A percentile compares a stretch with the other conserved stretches of the same genome.
phyloP scores from a whole-genome alignment of 140 eudicot genomes.

The Cichorium intybus region DNA sequence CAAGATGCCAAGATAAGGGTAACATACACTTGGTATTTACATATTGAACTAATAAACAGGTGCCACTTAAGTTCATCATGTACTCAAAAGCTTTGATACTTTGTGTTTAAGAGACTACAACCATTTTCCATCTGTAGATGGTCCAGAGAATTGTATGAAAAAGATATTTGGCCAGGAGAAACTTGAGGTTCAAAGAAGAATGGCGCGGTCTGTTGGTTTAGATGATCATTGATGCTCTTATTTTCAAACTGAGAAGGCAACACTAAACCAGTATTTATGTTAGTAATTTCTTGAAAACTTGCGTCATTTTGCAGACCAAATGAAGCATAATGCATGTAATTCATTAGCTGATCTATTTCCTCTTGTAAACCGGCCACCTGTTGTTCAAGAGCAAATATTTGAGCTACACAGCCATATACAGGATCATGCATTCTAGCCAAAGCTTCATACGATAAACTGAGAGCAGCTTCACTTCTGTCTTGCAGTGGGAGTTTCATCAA shows the following conservation, averaged over 20 bases:
- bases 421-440: slow-evolving; percentile 78
- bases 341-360: slow-evolving; percentile 61
- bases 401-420: slow-evolving; percentile 83
- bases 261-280: slow-evolving; percentile 26
- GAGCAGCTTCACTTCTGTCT: slow-evolving; percentile 64
- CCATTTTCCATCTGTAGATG: slow-evolving; percentile 23
- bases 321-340: slow-evolving; percentile 41
- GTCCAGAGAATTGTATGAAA: slow-evolving; percentile 13
- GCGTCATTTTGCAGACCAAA: slow-evolving; percentile 23
- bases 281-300: slow-evolving; percentile 22
- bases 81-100: neutral
- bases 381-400: slow-evolving; percentile 69
- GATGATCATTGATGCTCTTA: slow-evolving; percentile 11
- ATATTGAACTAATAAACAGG: neutral
- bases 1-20: slow-evolving; percentile 7
- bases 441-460: slow-evolving; percentile 75
- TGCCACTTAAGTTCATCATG: neutral
- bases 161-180: slow-evolving; percentile 22
- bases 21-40: slow-evolving; percentile 1
- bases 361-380: slow-evolving; percentile 75
- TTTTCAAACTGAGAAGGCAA: slow-evolving; percentile 17
- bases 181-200: slow-evolving; percentile 13
- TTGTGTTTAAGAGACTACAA: slow-evolving; percentile 5
- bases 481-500: slow-evolving; percentile 56
- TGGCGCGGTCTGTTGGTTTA: slow-evolving; percentile 24